Percentiles rank a stretch among this genome's conserved stretches.
These are phyloP conservation scores for Cardamine occulta DNA, from an alignment of 345 rosid species.

Conservation along the genomic window DNA sequence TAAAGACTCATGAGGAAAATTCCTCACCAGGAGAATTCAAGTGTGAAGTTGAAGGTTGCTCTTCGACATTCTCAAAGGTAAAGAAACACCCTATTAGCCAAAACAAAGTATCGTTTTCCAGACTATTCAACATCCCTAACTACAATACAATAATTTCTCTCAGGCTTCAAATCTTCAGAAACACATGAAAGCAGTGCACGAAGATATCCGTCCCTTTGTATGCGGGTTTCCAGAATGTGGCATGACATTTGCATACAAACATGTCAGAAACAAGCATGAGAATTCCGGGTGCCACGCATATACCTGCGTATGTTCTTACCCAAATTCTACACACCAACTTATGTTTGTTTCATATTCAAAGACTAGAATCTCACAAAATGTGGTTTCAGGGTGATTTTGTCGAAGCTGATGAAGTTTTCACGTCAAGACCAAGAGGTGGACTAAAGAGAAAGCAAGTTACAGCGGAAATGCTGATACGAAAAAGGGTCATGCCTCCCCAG, in stretches of 20 bases:
- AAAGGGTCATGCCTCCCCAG: constrained; percentile 59
- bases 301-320: constrained; percentile 55
- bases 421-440: constrained; percentile 81
- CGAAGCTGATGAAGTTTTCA: constrained; percentile 66
- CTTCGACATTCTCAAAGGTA: constrained; percentile 68
- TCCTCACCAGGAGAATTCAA: constrained; percentile 48
- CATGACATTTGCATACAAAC: constrained; percentile 75
- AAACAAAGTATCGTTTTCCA: too few relatives aligned
- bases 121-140: not conserved
- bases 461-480: constrained; percentile 62
- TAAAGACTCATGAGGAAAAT: constrained; percentile 57
- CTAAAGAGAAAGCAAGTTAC: constrained; percentile 63
- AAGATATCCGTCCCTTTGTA: constrained; percentile 54
- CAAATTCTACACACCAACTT: not conserved
- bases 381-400: constrained; percentile 74
- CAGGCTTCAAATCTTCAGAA: constrained; percentile 75
- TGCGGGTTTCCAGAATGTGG: constrained; percentile 69
- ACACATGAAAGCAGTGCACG: constrained; percentile 78
- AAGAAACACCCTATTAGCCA: constrained; percentile 1
- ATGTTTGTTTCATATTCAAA: not conserved
- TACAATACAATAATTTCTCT: not conserved
- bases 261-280: constrained; percentile 81
- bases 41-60: constrained; percentile 69
- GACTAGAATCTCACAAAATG: not conserved
- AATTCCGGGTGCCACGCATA: constrained; percentile 59